Percentiles rank a stretch among this genome's conserved stretches.
Conservation (phyloP, 495 filamentous ascomycete genomes). For the Cercophora samala region DNA sequence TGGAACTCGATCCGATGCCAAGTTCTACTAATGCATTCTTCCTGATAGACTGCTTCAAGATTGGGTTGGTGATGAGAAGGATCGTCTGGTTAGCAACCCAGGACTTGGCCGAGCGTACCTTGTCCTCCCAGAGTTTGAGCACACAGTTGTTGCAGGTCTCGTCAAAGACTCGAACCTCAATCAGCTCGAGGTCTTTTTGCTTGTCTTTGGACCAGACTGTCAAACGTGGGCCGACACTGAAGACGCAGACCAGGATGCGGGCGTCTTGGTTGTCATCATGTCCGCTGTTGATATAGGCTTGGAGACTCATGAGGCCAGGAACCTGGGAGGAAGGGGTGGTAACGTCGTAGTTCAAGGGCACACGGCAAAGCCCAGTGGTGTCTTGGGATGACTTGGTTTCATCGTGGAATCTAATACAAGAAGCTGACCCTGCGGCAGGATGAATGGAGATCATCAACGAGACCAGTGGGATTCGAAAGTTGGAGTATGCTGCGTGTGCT, state of each 20-base stretch:
- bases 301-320: constrained; percentile 52
- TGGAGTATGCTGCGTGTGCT: background rate
- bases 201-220: constrained; percentile 49
- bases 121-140: constrained; percentile 53
- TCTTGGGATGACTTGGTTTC: constrained; percentile 33
- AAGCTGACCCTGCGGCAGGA: constrained; percentile 26
- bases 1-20: constrained; percentile 44
- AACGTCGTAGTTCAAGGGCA: constrained; percentile 43
- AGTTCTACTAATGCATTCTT: constrained; percentile 33
- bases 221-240: constrained; percentile 52
- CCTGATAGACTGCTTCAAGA: constrained; percentile 32
- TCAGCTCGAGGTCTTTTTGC: constrained; percentile 37
- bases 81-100: constrained; percentile 56
- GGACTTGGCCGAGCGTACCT: constrained; percentile 44
- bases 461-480: constrained; percentile 11
- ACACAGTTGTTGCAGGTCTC: constrained; percentile 50
- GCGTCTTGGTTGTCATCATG: constrained; percentile 34
- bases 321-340: constrained; percentile 32
- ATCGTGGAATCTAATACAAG: constrained; percentile 52
- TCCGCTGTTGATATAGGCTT: constrained; percentile 51
- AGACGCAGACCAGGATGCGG: constrained; percentile 55
- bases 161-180: constrained; percentile 58
- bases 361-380: constrained; percentile 41
- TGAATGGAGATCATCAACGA: constrained; percentile 25
- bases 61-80: constrained; percentile 55